Percentiles rank a stretch among this genome's conserved stretches.
phyloP scores from a whole-genome alignment of 2,329 filamentous ascomycete species.

The Chalaropsis ovoidea region DNA sequence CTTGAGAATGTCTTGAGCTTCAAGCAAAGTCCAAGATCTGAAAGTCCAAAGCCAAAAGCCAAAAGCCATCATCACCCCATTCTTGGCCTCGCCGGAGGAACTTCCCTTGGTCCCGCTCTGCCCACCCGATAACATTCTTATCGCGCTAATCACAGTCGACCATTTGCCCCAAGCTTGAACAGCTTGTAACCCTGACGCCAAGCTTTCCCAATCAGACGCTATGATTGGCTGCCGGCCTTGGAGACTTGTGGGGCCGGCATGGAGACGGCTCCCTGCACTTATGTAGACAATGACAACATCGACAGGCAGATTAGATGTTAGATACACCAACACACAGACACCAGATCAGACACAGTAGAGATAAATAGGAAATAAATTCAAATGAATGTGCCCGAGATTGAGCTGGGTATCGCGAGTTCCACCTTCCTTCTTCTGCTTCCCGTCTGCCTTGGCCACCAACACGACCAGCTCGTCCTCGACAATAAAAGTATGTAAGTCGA shows the following conservation, averaged over 20 bases:
- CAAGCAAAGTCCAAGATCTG: no score
- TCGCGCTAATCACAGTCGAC: not conserved
- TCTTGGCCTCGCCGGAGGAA: not conserved
- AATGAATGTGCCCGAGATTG: conserved; percentile 26
- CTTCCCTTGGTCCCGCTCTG: not conserved
- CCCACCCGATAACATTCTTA: not conserved
- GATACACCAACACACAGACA: conserved; percentile 29
- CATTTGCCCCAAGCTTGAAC: not conserved
- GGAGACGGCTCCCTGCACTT: not conserved
- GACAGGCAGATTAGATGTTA: not conserved
- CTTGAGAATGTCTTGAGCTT: not conserved
- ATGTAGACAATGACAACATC: not conserved
- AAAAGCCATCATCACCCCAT: conserved; percentile 5
- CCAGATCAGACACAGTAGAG: conserved; percentile 25
- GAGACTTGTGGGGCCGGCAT: conserved; percentile 4
- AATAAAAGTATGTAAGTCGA: not conserved
- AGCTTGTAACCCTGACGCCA: not conserved
- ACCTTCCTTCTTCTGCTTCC: not conserved
- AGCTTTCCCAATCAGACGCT: not conserved
- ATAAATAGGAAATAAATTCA: conserved; percentile 19
- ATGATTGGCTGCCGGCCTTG: not conserved
- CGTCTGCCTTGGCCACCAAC: not conserved
- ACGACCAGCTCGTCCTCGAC: not conserved
- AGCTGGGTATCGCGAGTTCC: conserved; percentile 24
- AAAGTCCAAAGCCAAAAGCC: no score